Base-by-base conservation (phyloP, 2,329 filamentous ascomycete species). In the Fusarium sp. region DNA sequence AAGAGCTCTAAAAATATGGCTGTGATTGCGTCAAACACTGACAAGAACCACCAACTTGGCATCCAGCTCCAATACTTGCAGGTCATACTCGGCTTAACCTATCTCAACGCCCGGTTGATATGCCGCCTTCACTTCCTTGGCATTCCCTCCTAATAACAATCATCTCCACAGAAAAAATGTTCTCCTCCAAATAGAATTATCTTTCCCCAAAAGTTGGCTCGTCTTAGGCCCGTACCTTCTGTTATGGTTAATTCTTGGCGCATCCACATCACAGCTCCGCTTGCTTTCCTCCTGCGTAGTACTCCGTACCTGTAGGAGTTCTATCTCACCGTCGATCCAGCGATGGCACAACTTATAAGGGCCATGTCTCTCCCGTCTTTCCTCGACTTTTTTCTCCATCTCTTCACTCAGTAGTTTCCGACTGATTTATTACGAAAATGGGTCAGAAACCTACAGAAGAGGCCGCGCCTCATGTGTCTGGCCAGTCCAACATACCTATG, bases 401-500 rank as follows among this genome's bases (percentile, higher is more conserved):
- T 13, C 16, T 2, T 60, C 55, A 54, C 11, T 18, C 20, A 45
- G 37, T 32, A 59, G 18, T 5, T 30, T 25, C 45, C 55, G 43
- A 41, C 37, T 55, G 4, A 54, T 14, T 10, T 12, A 20, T 28
- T 7, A 7, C n/a, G 25, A 63, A 34, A 11, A 74, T 71, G 69
- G 58, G 59, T 20, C 54, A 74, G 32, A 58, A 61, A 20, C 27
- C 64, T 16, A 50, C 59, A 1, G 58, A 69, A 40, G 65, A 70
- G 42, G 13, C 32, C 32, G 32, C 55, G 3, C 45, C 27, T 34
- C 71, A 75, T 27, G 63, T 74, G 45, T 74, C 69, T 7, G 72
- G 71, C 7, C 71, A 74, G 57, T 63, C 72, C 56, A 74, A 74
- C 49, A 42, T 46, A 20, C 71, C 71, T n/a, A 71, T 73, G 70